Evolutionary conservation across 208 protist genomes (phyloP).

Genomic region (Strigomonas galati): DNA sequence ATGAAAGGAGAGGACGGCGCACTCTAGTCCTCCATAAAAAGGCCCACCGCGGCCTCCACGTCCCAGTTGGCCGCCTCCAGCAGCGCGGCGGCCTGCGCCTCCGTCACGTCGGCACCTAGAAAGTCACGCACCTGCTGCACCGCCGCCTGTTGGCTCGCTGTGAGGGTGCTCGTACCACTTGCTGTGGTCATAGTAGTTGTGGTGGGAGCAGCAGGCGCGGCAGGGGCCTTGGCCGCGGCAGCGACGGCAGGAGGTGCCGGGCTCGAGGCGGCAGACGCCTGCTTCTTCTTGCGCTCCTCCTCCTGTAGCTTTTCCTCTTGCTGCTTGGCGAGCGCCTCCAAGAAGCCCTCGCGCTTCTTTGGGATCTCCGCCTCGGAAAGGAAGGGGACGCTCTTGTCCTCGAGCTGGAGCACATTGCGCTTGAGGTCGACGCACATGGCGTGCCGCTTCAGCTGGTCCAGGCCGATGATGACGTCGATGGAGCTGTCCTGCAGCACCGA

Average conservation of each 20-base stretch:
- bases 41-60: slow-evolving; percentile 29
- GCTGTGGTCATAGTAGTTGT: neutral
- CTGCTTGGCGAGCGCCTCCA: slow-evolving; percentile 2
- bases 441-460: slow-evolving; percentile 92
- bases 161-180: neutral
- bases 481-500: slow-evolving; percentile 84
- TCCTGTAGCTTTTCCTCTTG: slow-evolving; percentile 12
- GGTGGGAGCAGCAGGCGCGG: too few species aligned
- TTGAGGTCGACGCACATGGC: slow-evolving; percentile 73
- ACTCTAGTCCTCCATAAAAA: slow-evolving; percentile 13
- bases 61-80: slow-evolving; percentile 55
- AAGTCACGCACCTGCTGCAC: slow-evolving; percentile 38
- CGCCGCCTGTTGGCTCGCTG: neutral
- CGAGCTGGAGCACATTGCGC: slow-evolving; percentile 50
- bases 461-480: slow-evolving; percentile 93
- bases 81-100: slow-evolving; percentile 21
- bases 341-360: neutral
- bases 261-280: neutral
- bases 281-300: slow-evolving; percentile 5
- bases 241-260: neutral
- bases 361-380: slow-evolving; percentile 54
- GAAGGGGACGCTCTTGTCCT: slow-evolving; percentile 43
- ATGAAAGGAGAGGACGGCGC: too few species aligned
- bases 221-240: neutral
- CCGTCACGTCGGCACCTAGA: slow-evolving; percentile 23